Percentiles rank a stretch among this genome's conserved stretches.
Conservation (phyloP, 2,329 filamentous ascomycete species). For the Fusarium gaditjirri region DNA sequence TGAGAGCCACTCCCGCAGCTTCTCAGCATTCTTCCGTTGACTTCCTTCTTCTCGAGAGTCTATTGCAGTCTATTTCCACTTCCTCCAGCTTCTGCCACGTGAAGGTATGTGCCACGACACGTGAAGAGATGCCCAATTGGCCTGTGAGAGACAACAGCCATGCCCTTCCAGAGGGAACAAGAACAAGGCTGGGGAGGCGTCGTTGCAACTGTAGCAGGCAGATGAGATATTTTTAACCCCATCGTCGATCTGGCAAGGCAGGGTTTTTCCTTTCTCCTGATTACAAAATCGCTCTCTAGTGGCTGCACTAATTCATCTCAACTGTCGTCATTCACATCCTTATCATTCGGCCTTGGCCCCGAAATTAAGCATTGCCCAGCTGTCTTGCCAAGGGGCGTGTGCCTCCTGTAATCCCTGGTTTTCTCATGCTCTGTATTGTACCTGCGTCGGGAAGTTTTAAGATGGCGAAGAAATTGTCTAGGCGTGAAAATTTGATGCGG, state of each 20-base stretch:
- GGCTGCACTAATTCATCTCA: conserved; percentile 13
- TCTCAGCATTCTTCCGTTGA: neutral
- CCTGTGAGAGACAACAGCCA: neutral
- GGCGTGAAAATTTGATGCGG: neutral
- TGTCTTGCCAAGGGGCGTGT: conserved; percentile 15
- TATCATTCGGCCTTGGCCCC: conserved; percentile 11
- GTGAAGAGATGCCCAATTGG: neutral
- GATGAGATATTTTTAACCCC: conserved; percentile 24
- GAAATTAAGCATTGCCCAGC: conserved; percentile 31
- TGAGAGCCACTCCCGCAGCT: conserved; percentile 8
- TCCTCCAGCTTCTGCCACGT: neutral
- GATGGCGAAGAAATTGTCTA: neutral
- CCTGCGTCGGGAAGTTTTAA: conserved; percentile 9
- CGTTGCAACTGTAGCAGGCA: neutral
- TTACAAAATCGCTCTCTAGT: conserved; percentile 7
- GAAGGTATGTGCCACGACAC: neutral
- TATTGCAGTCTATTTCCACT: neutral
- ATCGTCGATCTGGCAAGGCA: conserved; percentile 13
- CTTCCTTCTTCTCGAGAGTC: neutral
- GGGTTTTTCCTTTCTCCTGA: neutral
- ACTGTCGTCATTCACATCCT: neutral
- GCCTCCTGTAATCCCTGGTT: neutral
- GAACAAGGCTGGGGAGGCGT: neutral
- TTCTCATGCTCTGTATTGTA: conserved; percentile 12
- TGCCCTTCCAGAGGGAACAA: neutral